Percentiles rank a stretch among this genome's conserved stretches.
These are phyloP conservation scores for Phellinidium pouzarii DNA, from an alignment of 1,284 basidiomycete genomes.

Conservation along the genomic window DNA sequence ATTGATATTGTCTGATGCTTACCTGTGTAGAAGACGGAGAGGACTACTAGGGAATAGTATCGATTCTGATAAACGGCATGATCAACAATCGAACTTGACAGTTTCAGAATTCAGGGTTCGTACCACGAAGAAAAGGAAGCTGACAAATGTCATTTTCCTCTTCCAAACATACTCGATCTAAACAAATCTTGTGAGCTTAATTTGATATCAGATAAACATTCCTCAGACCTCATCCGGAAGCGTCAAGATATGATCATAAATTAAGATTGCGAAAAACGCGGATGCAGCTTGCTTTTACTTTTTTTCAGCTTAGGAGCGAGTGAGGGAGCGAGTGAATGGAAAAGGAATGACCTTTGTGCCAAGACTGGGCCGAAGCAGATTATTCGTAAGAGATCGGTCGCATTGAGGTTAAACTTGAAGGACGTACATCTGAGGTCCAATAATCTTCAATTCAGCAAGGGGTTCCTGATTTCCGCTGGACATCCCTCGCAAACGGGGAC, in stretches of 20 bases:
- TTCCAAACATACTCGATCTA: neutral
- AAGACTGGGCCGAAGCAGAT: neutral
- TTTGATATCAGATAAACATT: neutral
- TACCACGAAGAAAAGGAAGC: neutral
- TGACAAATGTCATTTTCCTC: neutral
- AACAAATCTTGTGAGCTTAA: neutral
- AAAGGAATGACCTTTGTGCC: neutral
- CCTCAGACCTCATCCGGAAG: constrained; percentile 3
- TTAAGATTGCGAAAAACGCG: neutral
- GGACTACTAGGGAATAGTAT: neutral
- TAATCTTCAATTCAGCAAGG: neutral
- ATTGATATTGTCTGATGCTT: too few relatives aligned
- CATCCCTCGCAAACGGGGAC: too few relatives aligned
- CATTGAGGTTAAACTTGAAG: neutral
- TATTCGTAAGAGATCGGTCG: neutral
- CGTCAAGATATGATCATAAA: constrained; percentile 8
- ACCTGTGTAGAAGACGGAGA: neutral
- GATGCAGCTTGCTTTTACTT: neutral
- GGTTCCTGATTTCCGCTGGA: too few relatives aligned
- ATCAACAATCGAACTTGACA: neutral
- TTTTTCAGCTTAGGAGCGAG: neutral
- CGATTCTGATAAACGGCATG: neutral
- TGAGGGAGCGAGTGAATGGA: neutral
- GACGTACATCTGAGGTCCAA: neutral
- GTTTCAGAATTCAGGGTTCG: neutral